Evolutionary conservation across 495 filamentous ascomycete genomes (phyloP), one percentile per base, ranked within the genome.

Genomic region (Hypoxylon intermedium): DNA sequence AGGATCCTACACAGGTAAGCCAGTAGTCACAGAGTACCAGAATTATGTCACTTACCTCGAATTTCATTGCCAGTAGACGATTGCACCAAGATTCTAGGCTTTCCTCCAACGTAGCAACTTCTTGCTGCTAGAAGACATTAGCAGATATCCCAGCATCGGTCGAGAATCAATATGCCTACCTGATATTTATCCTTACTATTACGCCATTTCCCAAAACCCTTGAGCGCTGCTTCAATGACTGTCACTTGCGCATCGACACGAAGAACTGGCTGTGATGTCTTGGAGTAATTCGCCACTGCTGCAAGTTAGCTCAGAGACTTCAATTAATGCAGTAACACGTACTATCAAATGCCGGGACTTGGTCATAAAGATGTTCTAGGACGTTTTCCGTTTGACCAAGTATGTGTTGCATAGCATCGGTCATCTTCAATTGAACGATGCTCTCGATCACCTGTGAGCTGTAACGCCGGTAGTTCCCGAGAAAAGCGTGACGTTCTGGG

Each of bases 401-500:
- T 37, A 97, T 95, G 72, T 96, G 89, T 43, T 85, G 82, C 59
- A 98, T 86, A 1, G 92, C 92, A 54, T 98, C 94, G 34, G 88
- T 82, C 9, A 92, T 87, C 56, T 88, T 84, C 54, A 88, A 85
- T 40, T 88, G 80, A 13, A 93, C 90, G 44, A 97, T 90, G 23
- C 79, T 80, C 72, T 97, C 92, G 42, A 98, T 89, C 4, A 97
- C 84, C 26, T 87, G 85, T 9, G 85, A 84, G 70, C 92, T 94
- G 64, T 95, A 98, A 41, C 95, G 84, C 18, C 93, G 81, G 70
- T 97, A 99, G 65, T 98, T 98, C 0, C 94, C 93, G n/a, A 98
- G 82, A 70, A 99, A 99, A 9, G 93, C 90, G 75, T 99, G 94
- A 19, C 90, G 82, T 71, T 99, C 95, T 1, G 95, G 95, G 24